Percentiles rank a stretch among this genome's conserved stretches.
Evolutionary conservation across 208 protist species (phyloP).

Genomic region (Histomonas meleagridis): DNA sequence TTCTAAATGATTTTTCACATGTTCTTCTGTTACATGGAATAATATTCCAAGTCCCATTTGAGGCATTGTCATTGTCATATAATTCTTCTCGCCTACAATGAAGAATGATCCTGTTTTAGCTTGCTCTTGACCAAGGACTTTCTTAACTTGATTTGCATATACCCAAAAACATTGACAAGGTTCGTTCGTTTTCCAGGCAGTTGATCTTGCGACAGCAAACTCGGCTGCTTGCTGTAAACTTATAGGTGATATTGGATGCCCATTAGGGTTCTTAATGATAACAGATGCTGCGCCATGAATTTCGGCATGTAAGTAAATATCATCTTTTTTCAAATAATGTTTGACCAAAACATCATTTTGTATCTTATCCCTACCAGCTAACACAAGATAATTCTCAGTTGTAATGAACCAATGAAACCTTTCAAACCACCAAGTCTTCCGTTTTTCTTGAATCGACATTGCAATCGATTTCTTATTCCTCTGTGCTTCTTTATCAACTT

Average conservation of each 20-base stretch:
- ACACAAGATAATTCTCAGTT: not conserved
- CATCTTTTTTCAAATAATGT: conserved; percentile 24
- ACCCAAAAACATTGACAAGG: conserved; percentile 31
- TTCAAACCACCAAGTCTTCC: conserved; percentile 30
- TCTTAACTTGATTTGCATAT: conserved; percentile 4
- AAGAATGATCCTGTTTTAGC: not conserved
- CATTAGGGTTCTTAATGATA: conserved; percentile 5
- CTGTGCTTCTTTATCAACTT: not conserved
- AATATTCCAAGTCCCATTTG: conserved; percentile 24
- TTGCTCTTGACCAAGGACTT: not conserved
- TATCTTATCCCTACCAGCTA: not conserved
- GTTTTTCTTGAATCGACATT: not conserved
- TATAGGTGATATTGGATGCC: not conserved
- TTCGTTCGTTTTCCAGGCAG: conserved; percentile 20
- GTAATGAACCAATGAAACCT: conserved; percentile 35
- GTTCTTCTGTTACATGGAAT: conserved; percentile 20
- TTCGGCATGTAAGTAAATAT: conserved; percentile 25
- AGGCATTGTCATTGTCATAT: conserved; percentile 34
- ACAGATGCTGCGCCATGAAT: conserved; percentile 26
- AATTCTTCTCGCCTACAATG: not conserved
- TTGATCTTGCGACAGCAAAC: not conserved
- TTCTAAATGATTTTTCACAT: not conserved
- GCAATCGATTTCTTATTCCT: not conserved
- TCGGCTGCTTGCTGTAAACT: not conserved
- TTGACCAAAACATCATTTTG: not conserved